Conservation (phyloP, 345 rosid genomes). For the Syzygium aqueum region DNA sequence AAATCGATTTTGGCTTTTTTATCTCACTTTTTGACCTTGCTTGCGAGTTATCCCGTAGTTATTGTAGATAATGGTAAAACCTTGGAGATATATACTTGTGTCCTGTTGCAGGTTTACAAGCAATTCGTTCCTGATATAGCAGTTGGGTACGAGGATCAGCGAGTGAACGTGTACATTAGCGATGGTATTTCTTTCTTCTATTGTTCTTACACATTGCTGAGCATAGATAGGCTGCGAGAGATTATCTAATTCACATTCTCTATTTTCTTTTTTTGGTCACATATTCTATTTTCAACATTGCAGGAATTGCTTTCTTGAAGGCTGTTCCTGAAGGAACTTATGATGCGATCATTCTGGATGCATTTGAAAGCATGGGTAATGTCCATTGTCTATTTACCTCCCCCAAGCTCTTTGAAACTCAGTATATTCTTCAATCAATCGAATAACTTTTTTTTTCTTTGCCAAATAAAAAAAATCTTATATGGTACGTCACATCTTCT, state of each 20-base stretch:
- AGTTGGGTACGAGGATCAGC: slow-evolving; percentile 33
- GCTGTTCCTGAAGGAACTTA: slow-evolving; percentile 65
- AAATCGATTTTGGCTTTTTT: not conserved
- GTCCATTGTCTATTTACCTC: not conserved
- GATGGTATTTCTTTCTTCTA: slow-evolving; percentile 16
- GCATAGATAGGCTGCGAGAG: not conserved
- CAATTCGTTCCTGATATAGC: slow-evolving; percentile 28
- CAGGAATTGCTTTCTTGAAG: slow-evolving; percentile 84
- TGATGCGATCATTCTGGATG: slow-evolving; percentile 84
- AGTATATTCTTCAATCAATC: too few species aligned
- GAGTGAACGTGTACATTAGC: slow-evolving; percentile 22
- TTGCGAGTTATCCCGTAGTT: rapidly evolving
- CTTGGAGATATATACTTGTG: not conserved
- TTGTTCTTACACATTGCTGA: not conserved
- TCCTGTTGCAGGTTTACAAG: slow-evolving; percentile 25
- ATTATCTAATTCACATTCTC: not conserved
- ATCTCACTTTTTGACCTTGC: not conserved
- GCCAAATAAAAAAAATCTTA: not conserved
- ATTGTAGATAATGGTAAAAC: not conserved
- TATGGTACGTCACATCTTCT: too few species aligned
- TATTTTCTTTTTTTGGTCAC: not conserved
- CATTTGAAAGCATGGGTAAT: slow-evolving; percentile 71
- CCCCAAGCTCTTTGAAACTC: not conserved
- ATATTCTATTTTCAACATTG: not conserved
- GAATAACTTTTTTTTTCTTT: not conserved